These are phyloP conservation scores for Penicillium sp. DNA, from an alignment of 2,329 filamentous ascomycete genomes.

Conservation along the genomic window DNA sequence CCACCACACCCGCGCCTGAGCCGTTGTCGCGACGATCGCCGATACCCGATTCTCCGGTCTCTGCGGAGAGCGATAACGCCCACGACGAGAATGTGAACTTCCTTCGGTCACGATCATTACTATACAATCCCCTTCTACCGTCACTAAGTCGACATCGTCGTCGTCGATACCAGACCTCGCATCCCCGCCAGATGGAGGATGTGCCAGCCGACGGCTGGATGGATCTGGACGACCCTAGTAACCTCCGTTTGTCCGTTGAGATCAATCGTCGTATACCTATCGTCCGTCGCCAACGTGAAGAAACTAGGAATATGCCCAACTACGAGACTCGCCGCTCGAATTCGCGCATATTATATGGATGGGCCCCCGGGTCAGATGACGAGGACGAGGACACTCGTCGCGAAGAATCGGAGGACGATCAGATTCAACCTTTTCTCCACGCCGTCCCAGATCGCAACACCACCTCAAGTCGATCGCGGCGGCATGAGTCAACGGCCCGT, in stretches of 20 bases:
- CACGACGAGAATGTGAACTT: slow-evolving; percentile 55
- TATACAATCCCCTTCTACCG: slow-evolving; percentile 26
- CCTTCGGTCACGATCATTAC: slow-evolving; percentile 45
- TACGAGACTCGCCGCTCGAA: slow-evolving; percentile 58
- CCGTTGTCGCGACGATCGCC: slow-evolving; percentile 49
- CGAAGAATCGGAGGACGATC: slow-evolving; percentile 33
- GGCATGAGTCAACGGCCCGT: slow-evolving; percentile 25
- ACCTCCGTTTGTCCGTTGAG: slow-evolving; percentile 33
- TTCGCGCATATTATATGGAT: slow-evolving; percentile 60
- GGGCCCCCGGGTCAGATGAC: slow-evolving; percentile 54
- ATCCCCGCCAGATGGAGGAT: slow-evolving; percentile 27
- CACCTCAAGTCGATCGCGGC: slow-evolving; percentile 26
- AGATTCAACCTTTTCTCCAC: slow-evolving; percentile 30
- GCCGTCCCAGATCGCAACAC: slow-evolving; percentile 29
- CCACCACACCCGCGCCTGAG: slow-evolving; percentile 37
- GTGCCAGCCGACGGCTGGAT: slow-evolving; percentile 30
- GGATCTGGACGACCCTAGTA: slow-evolving; percentile 37
- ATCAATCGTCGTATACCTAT: slow-evolving; percentile 48
- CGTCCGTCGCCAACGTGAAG: slow-evolving; percentile 43
- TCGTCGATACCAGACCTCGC: slow-evolving; percentile 29
- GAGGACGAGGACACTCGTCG: slow-evolving; percentile 27
- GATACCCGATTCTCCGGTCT: slow-evolving; percentile 52
- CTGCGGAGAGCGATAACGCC: slow-evolving; percentile 47
- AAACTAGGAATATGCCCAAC: slow-evolving; percentile 48
- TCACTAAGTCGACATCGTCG: slow-evolving; percentile 35